Evolutionary conservation across 192 early-diverging fungal species (phyloP).

Genomic region (Coemansia erecta): DNA sequence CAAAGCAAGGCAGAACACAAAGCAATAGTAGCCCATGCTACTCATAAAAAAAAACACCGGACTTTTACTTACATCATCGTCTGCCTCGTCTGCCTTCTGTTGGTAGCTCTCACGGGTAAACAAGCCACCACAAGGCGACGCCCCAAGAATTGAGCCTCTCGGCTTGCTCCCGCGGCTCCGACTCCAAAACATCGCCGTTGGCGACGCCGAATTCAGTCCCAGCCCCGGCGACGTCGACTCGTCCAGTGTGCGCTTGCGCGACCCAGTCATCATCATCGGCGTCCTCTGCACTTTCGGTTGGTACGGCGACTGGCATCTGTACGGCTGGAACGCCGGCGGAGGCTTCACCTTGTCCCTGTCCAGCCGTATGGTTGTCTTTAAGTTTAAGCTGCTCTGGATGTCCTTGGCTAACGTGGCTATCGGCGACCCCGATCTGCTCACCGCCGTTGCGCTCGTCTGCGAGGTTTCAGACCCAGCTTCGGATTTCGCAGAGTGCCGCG

Average conservation of each 20-base stretch:
- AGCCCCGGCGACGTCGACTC: slow-evolving; percentile 24
- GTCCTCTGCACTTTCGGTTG: slow-evolving; percentile 11
- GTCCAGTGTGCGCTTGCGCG: slow-evolving; percentile 31
- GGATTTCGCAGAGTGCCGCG: not conserved
- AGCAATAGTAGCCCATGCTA: not conserved
- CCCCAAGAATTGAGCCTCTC: slow-evolving; percentile 18
- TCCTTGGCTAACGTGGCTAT: slow-evolving; percentile 32
- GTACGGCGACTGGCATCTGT: slow-evolving; percentile 16
- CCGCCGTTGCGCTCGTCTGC: not conserved
- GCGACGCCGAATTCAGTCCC: slow-evolving; percentile 16
- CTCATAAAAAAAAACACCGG: not conserved
- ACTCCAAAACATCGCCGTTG: slow-evolving; percentile 20
- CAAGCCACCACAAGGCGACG: slow-evolving; percentile 13
- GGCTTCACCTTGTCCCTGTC: slow-evolving; percentile 1
- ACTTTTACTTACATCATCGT: slow-evolving; percentile 37
- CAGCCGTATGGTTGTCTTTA: slow-evolving; percentile 13
- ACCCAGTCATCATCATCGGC: slow-evolving; percentile 22
- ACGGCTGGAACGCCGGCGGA: slow-evolving; percentile 20
- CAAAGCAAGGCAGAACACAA: not conserved
- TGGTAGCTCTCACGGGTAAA: slow-evolving; percentile 19
- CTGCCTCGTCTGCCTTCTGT: slow-evolving; percentile 2
- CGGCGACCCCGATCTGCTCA: slow-evolving; percentile 19
- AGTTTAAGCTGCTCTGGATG: slow-evolving; percentile 34
- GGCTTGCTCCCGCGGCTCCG: slow-evolving; percentile 12
- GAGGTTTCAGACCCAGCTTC: not conserved